These are phyloP conservation scores for Amylocystis lapponica DNA, from an alignment of 768 basidiomycete genomes.

Conservation along the genomic window DNA sequence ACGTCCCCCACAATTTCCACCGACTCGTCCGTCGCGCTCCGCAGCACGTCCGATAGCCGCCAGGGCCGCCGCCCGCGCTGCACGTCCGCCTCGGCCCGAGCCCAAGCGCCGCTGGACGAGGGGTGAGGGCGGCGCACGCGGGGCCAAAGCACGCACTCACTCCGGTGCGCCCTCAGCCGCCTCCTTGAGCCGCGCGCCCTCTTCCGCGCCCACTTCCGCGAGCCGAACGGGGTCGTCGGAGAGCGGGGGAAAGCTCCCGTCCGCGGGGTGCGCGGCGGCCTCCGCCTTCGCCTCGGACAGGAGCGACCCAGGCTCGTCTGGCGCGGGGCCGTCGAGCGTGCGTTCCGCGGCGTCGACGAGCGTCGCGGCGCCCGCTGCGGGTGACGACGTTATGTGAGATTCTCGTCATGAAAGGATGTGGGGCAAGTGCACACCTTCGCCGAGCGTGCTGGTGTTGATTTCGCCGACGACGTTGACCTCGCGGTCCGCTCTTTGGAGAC, in stretches of 20 bases:
- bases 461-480: constrained; percentile 14
- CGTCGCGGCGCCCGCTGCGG: constrained; percentile 11
- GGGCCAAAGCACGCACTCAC: too few species aligned
- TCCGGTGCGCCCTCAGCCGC: constrained; percentile 6
- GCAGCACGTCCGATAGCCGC: constrained; percentile 6
- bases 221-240: constrained; percentile 4
- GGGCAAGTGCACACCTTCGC: constrained; percentile 4
- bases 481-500: constrained; percentile 14
- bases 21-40: constrained; percentile 19
- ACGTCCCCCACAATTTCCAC: constrained; percentile 19
- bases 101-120: too few species aligned
- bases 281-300: constrained; percentile 18
- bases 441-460: constrained; percentile 11
- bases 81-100: too few species aligned
- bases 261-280: constrained; percentile 10
- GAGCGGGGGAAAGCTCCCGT: constrained; percentile 11
- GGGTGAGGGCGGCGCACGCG: too few species aligned
- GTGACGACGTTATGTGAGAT: neutral
- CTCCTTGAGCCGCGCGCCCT: constrained; percentile 9
- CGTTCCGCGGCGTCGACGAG: constrained; percentile 10
- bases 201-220: constrained; percentile 7
- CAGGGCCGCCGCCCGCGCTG: too few species aligned
- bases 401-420: neutral
- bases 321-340: constrained; percentile 16
- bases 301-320: constrained; percentile 15